phyloP scores from a whole-genome alignment of 176 grass and related monocot species.

The Lolium rigidum region DNA sequence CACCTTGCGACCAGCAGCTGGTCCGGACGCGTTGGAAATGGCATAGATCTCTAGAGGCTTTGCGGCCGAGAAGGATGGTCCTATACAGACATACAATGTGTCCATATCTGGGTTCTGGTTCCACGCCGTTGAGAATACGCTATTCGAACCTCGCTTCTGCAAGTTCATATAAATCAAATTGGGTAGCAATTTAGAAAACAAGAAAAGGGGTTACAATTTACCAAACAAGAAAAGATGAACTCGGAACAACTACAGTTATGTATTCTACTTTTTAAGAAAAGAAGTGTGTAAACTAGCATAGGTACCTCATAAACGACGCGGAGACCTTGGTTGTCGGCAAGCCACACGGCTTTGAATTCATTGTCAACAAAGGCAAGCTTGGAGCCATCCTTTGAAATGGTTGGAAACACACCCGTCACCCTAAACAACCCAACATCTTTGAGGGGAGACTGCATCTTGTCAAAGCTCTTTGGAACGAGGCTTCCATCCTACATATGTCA shows the following conservation, averaged over 20 bases:
- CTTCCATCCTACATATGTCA: neutral
- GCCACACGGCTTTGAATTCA: conserved; percentile 54
- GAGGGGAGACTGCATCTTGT: conserved; percentile 32
- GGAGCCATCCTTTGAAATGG: conserved; percentile 45
- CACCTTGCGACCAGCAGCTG: neutral
- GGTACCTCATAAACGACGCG: conserved; percentile 10
- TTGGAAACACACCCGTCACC: conserved; percentile 52
- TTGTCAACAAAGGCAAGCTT: conserved; percentile 63
- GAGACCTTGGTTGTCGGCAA: conserved; percentile 42
- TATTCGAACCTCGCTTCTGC: conserved; percentile 2
- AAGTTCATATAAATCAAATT: no score
- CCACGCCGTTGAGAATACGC: conserved; percentile 41
- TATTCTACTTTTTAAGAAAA: neutral
- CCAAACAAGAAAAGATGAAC: neutral
- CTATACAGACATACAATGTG: conserved; percentile 45
- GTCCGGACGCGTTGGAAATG: conserved; percentile 33
- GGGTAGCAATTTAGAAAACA: no score
- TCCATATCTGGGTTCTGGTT: conserved; percentile 50
- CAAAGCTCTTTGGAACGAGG: neutral
- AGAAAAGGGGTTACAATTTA: neutral
- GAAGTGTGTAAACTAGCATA: neutral
- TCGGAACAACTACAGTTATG: neutral
- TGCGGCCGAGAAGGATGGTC: conserved; percentile 28
- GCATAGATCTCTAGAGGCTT: conserved; percentile 30
- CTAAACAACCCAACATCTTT: conserved; percentile 27